Evolutionary conservation across 495 filamentous ascomycete species (phyloP).

Genomic region (Penicillium robsamsonii): DNA sequence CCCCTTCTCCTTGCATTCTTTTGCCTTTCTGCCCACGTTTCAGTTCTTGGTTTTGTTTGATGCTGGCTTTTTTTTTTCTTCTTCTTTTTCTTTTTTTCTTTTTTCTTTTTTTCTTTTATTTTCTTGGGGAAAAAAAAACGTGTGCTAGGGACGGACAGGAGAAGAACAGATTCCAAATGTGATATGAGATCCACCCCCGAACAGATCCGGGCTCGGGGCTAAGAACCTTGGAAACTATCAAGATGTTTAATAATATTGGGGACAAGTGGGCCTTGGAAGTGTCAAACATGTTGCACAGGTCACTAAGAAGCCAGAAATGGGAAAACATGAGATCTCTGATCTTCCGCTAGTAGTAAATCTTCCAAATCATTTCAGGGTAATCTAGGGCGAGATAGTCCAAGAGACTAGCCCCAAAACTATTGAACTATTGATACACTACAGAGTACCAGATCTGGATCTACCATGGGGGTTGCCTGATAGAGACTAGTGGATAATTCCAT

Average conservation of each 20-base stretch:
- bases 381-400: conserved; percentile 11
- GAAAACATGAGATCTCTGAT: neutral
- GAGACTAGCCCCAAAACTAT: conserved; percentile 18
- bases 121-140: too few species aligned
- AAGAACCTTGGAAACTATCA: neutral
- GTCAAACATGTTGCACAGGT: conserved; percentile 22
- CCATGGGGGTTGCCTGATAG: neutral
- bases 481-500: conserved; percentile 14
- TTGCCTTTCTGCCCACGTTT: conserved; percentile 12
- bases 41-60: neutral
- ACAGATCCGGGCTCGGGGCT: conserved; percentile 1
- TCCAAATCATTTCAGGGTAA: conserved; percentile 21
- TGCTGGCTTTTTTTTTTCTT: too few species aligned
- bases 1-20: conserved; percentile 11
- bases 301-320: neutral
- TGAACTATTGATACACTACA: conserved; percentile 18
- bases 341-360: conserved; percentile 6
- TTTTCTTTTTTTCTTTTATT: too few species aligned
- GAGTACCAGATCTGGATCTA: conserved; percentile 11
- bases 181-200: conserved; percentile 7
- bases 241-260: conserved; percentile 1
- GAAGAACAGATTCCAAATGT: neutral
- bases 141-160: neutral
- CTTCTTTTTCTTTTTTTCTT: too few species aligned
- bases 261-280: conserved; percentile 1